Evolutionary conservation across 2,329 filamentous ascomycete species (phyloP).

Genomic region (Penicillium sp.): DNA sequence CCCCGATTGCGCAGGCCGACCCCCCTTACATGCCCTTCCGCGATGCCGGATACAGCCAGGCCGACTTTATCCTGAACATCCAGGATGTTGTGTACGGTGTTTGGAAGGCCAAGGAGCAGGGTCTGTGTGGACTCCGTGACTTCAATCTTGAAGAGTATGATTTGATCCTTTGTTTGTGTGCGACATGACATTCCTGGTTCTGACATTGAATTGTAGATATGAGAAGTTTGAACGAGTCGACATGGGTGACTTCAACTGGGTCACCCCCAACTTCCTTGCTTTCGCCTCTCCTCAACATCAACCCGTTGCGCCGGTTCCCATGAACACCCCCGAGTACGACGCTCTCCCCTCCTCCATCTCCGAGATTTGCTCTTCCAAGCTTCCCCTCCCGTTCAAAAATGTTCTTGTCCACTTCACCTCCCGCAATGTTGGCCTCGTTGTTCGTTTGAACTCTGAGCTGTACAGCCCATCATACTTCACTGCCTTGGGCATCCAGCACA

Average conservation of each 20-base stretch:
- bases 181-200: not conserved
- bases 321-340: conserved; percentile 74
- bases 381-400: conserved; percentile 93
- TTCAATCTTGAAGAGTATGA: conserved; percentile 89
- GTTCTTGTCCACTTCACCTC: conserved; percentile 88
- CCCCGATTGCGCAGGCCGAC: conserved; percentile 94
- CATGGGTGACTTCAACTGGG: conserved; percentile 99
- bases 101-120: conserved; percentile 98
- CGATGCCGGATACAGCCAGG: conserved; percentile 97
- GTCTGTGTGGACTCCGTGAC: conserved; percentile 86
- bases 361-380: conserved; percentile 71
- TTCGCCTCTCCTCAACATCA: conserved; percentile 93
- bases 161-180: not conserved
- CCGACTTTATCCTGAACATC: conserved; percentile 92
- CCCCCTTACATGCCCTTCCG: conserved; percentile 98
- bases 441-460: conserved; percentile 91
- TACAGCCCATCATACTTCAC: conserved; percentile 99
- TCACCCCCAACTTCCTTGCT: conserved; percentile 91
- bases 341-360: conserved; percentile 76
- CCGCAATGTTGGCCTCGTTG: conserved; percentile 88
- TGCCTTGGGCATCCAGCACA: conserved; percentile 88
- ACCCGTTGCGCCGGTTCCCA: conserved; percentile 73
- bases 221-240: conserved; percentile 95
- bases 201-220: conserved; percentile 64
- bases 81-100: conserved; percentile 98